phyloP scores from a whole-genome alignment of 2,329 filamentous ascomycete species.

The Trichoderma sp. region DNA sequence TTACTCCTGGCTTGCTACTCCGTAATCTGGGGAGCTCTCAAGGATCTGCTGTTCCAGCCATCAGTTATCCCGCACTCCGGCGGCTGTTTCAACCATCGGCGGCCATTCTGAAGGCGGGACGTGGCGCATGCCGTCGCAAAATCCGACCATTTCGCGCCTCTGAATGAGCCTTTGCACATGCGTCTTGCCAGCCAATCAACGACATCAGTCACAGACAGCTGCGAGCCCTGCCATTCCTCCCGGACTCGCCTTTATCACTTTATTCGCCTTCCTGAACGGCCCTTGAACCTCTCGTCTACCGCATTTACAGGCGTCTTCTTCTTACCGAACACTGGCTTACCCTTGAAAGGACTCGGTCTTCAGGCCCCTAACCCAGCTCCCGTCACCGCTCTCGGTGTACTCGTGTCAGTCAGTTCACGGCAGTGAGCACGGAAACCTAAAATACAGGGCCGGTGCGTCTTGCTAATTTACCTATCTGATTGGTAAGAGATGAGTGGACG shows the following conservation, averaged over 20 bases:
- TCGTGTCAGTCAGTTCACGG: constrained; percentile 4
- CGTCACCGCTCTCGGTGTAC: not conserved
- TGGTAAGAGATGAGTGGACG: not conserved
- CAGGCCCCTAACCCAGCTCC: constrained; percentile 8
- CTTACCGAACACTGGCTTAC: not conserved
- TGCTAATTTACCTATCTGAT: constrained; percentile 1
- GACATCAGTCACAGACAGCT: not conserved
- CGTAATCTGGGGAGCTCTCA: constrained; percentile 3
- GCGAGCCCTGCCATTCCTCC: not conserved
- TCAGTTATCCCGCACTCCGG: constrained; percentile 5
- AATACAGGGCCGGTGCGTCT: not conserved
- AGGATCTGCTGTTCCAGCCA: constrained; percentile 8
- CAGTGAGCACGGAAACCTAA: not conserved
- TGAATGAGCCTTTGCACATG: not conserved
- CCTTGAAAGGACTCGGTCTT: not conserved
- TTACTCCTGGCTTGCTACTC: not conserved
- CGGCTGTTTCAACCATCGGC: constrained; percentile 24
- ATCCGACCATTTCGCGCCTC: not conserved
- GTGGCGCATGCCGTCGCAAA: constrained; percentile 12
- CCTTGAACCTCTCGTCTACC: not conserved
- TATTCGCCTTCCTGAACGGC: not conserved
- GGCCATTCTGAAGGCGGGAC: constrained; percentile 3
- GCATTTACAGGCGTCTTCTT: not conserved
- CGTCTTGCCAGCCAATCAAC: constrained; percentile 15
- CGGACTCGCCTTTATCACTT: not conserved